Conservation (phyloP, 331 rosid genomes). For the Malus hybrid region DNA sequence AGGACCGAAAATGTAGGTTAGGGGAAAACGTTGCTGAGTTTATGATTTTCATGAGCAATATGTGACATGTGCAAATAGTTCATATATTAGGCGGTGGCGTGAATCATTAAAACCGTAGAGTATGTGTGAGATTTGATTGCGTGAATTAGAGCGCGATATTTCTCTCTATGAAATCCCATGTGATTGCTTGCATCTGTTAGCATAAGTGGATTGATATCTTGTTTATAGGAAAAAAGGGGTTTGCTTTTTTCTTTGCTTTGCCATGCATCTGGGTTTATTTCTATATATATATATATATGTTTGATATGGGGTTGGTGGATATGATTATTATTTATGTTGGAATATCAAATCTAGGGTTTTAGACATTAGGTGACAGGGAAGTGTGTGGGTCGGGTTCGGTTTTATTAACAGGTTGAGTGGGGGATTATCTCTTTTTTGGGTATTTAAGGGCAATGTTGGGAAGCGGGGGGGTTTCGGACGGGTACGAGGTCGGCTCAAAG, state of each 20-base stretch:
- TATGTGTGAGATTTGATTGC: too few species aligned
- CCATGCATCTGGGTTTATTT: neutral
- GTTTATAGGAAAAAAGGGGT: neutral
- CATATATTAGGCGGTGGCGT: neutral
- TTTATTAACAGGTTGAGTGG: conserved; percentile 94
- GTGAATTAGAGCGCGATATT: neutral
- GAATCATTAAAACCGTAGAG: neutral
- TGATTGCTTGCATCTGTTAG: neutral
- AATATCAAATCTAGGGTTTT: conserved; percentile 20
- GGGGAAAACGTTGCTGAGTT: neutral
- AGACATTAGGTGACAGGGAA: conserved; percentile 62
- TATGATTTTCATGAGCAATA: neutral
- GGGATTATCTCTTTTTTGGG: conserved; percentile 77
- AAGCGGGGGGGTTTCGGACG: conserved; percentile 99
- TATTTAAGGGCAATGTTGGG: conserved; percentile 99
- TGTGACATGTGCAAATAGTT: neutral
- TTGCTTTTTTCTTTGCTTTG: neutral
- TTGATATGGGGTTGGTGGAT: conserved; percentile 10
- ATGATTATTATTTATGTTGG: conserved; percentile 6
- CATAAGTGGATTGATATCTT: neutral
- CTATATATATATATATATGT: neutral
- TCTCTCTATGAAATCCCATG: neutral
- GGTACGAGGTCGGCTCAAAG: conserved; percentile 99
- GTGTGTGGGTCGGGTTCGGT: conserved; percentile 78
- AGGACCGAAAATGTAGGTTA: neutral